Conservation (phyloP, 2,329 filamentous ascomycete genomes). For the Penicillium sp. region DNA sequence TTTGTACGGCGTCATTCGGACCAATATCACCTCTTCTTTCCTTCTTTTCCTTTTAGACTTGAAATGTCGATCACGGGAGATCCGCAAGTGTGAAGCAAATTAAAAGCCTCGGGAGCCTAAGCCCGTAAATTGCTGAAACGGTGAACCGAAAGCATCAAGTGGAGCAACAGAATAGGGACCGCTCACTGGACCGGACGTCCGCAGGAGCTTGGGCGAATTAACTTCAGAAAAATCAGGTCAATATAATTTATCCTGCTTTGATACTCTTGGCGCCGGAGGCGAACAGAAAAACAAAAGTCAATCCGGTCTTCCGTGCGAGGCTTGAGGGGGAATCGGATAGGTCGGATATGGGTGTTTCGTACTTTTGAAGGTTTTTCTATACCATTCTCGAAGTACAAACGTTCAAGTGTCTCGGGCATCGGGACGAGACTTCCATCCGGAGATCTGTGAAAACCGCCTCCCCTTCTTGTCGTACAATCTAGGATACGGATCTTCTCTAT, state of each 20-base stretch:
- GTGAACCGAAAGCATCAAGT: not conserved
- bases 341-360: not conserved
- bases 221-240: not conserved
- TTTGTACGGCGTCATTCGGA: slow-evolving; percentile 13
- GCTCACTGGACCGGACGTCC: slow-evolving; percentile 23
- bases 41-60: not conserved
- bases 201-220: slow-evolving; percentile 5
- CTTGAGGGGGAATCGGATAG: not conserved
- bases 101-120: not conserved
- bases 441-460: not conserved
- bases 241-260: slow-evolving; percentile 3
- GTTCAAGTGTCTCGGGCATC: slow-evolving; percentile 11
- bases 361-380: too few species aligned
- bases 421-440: slow-evolving; percentile 21
- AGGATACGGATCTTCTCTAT: not conserved
- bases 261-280: slow-evolving; percentile 13
- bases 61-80: slow-evolving; percentile 21
- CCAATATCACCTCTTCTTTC: slow-evolving; percentile 14
- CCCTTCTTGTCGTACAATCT: not conserved
- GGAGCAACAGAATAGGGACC: not conserved
- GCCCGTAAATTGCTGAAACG: not conserved
- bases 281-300: slow-evolving; percentile 2
- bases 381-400: not conserved
- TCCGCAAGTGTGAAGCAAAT: slow-evolving; percentile 6
- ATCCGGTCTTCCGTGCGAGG: not conserved